Percentiles rank a stretch among this genome's conserved stretches.
Conservation (phyloP, 2,329 filamentous ascomycete genomes). For the Alternaria alternata region DNA sequence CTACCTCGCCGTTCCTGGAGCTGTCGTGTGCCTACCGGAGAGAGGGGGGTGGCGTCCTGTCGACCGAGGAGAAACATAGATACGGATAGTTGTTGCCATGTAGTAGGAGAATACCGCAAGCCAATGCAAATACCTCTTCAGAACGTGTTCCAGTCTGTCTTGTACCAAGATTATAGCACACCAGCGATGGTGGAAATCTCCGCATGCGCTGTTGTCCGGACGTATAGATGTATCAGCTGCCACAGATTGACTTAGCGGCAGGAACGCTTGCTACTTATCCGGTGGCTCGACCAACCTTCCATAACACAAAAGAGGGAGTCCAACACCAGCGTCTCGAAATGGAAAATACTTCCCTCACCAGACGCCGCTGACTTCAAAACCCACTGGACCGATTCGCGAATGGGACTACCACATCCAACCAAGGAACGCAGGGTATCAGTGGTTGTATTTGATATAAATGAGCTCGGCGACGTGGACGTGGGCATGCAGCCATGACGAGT, state of each 20-base stretch:
- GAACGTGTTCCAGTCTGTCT: neutral
- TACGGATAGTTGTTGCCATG: neutral
- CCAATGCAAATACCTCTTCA: neutral
- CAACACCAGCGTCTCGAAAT: neutral
- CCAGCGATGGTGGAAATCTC: neutral
- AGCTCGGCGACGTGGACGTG: neutral
- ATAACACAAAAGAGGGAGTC: neutral
- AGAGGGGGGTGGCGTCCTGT: neutral
- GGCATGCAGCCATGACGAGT: neutral
- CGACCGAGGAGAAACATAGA: conserved; percentile 4
- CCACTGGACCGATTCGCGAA: neutral
- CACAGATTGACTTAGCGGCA: neutral
- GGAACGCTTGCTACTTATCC: neutral
- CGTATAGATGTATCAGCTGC: conserved; percentile 1
- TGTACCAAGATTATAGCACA: conserved; percentile 3
- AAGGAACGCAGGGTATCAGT: neutral
- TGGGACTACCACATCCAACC: neutral
- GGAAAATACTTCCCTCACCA: neutral
- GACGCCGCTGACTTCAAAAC: neutral
- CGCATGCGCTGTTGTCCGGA: conserved; percentile 2
- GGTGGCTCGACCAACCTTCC: neutral
- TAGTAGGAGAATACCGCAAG: neutral
- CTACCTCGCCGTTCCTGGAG: conserved; percentile 1
- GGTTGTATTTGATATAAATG: neutral
- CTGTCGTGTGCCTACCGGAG: neutral